Evolutionary conservation across 2,329 filamentous ascomycete species (phyloP).

Genomic region (Xenosphaeropsis pyriputrescens): DNA sequence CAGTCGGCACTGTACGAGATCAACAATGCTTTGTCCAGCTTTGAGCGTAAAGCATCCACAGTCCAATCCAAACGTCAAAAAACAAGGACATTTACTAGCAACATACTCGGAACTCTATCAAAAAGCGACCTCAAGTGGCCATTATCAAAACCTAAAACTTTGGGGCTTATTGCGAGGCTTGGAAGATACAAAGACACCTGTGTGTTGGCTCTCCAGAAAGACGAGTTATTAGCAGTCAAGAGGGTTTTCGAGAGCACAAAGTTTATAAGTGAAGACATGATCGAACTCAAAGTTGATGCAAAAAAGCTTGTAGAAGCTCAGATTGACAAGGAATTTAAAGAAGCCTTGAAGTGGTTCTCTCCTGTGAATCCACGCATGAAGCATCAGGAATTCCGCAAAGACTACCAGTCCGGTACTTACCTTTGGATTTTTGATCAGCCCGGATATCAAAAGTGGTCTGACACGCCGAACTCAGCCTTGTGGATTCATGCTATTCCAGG

Average conservation of each 20-base stretch:
- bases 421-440: background rate
- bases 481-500: slow-evolving; percentile 1
- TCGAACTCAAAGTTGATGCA: background rate
- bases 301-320: background rate
- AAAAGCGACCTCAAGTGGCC: background rate
- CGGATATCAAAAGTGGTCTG: background rate
- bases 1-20: background rate
- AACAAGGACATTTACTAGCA: too few relatives aligned
- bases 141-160: background rate
- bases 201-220: background rate
- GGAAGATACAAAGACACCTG: background rate
- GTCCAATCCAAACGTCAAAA: background rate
- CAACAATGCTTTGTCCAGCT: background rate
- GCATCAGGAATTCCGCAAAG: background rate
- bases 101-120: too few relatives aligned
- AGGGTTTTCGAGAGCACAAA: background rate
- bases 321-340: background rate
- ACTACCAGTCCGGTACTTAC: background rate
- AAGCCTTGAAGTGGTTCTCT: background rate
- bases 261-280: background rate
- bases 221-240: background rate
- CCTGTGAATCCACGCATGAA: slow-evolving; percentile 1
- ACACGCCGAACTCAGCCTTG: background rate
- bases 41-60: background rate
- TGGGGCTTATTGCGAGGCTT: background rate